Percentiles rank a stretch among this genome's conserved stretches.
These are phyloP conservation scores for Venturia pyrina DNA, from an alignment of 2,329 filamentous ascomycete genomes.

Conservation along the genomic window DNA sequence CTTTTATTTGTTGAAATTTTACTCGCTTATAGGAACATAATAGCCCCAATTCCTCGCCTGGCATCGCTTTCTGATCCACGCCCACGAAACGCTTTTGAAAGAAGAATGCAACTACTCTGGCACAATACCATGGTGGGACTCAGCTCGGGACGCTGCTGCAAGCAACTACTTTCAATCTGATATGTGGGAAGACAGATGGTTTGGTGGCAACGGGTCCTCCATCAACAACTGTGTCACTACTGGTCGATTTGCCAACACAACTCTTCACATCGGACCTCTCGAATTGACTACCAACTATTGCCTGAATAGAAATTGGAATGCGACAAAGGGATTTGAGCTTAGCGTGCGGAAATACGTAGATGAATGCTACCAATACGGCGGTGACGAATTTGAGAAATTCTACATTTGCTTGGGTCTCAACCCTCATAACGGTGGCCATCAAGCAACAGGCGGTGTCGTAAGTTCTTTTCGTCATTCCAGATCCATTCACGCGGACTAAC, in stretches of 20 bases:
- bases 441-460: background rate
- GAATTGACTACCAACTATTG: background rate
- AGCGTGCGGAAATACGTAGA: background rate
- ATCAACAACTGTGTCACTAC: constrained; percentile 1
- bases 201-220: constrained; percentile 11
- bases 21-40: background rate
- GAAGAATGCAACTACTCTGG: constrained; percentile 29
- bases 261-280: background rate
- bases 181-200: constrained; percentile 9
- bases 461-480: background rate
- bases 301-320: background rate
- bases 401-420: background rate
- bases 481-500: background rate
- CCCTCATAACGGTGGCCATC: background rate
- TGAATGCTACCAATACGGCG: background rate
- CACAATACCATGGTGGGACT: constrained; percentile 20
- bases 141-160: constrained; percentile 18
- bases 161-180: constrained; percentile 16
- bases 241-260: constrained; percentile 6
- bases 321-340: background rate
- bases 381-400: background rate
- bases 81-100: constrained; percentile 24
- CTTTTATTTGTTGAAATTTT: background rate
- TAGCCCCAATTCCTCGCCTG: background rate
- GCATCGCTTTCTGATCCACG: background rate